Conservation (phyloP, 139 green algal genomes). For the Coelastrella sp. region DNA sequence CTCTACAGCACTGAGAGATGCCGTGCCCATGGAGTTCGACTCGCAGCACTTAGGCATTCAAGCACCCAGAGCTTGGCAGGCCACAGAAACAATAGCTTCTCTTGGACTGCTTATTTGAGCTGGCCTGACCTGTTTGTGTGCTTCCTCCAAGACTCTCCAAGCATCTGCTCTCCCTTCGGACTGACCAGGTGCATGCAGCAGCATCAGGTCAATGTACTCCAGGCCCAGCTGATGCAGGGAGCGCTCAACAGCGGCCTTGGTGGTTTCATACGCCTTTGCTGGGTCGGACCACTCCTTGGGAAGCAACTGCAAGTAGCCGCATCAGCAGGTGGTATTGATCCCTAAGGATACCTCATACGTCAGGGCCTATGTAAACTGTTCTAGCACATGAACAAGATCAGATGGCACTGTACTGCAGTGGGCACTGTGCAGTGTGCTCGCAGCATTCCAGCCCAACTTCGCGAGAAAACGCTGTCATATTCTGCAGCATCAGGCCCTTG, state of each 20-base stretch:
- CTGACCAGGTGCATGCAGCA: slow-evolving; percentile 71
- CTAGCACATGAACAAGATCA: too few relatives aligned
- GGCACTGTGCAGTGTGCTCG: background rate
- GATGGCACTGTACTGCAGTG: too few relatives aligned
- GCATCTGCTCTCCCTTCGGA: slow-evolving; percentile 55
- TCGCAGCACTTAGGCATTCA: background rate
- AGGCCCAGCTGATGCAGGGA: slow-evolving; percentile 42
- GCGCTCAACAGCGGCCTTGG: slow-evolving; percentile 15
- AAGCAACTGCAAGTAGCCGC: background rate
- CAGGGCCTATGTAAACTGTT: too few relatives aligned
- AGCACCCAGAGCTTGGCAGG: too few relatives aligned
- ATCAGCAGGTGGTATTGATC: background rate
- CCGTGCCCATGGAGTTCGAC: too few relatives aligned
- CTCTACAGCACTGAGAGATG: too few relatives aligned
- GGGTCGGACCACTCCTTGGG: slow-evolving; percentile 5
- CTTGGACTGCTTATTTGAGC: background rate
- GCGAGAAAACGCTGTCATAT: too few relatives aligned
- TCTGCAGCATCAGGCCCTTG: background rate
- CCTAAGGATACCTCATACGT: too few relatives aligned
- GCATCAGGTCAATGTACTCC: slow-evolving; percentile 62
- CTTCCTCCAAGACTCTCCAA: slow-evolving; percentile 72
- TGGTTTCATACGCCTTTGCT: slow-evolving; percentile 24
- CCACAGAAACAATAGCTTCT: background rate
- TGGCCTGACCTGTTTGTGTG: slow-evolving; percentile 38
- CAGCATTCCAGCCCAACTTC: background rate